Conservation (phyloP, 1,139 yeast genomes). For the Taphrina pruni region DNA sequence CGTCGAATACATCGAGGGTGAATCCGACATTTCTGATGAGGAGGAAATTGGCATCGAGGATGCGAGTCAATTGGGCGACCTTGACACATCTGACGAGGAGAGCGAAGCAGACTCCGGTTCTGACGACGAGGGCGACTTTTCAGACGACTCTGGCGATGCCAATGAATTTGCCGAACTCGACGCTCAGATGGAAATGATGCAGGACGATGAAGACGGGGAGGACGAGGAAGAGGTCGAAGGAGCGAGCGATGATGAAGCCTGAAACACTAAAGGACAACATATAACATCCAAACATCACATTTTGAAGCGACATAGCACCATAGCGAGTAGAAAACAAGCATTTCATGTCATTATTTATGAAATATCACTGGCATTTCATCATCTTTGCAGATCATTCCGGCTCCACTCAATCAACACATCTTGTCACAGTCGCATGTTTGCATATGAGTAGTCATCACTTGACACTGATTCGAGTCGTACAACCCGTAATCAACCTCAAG, state of each 20-base stretch:
- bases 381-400: background rate
- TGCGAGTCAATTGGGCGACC: slow-evolving; percentile 48
- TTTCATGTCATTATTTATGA: background rate
- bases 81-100: slow-evolving; percentile 50
- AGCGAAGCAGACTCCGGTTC: slow-evolving; percentile 55
- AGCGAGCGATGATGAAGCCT: slow-evolving; percentile 49
- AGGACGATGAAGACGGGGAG: slow-evolving; percentile 48
- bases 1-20: slow-evolving; percentile 42
- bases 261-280: background rate
- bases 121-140: slow-evolving; percentile 50
- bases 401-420: background rate
- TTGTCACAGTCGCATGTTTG: too few relatives aligned
- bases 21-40: slow-evolving; percentile 39
- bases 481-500: too few relatives aligned
- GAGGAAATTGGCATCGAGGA: slow-evolving; percentile 43
- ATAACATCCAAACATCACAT: background rate
- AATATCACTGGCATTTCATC: background rate
- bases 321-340: slow-evolving; percentile 11
- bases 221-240: slow-evolving; percentile 49
- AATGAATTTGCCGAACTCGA: slow-evolving; percentile 45
- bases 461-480: too few relatives aligned
- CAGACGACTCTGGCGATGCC: slow-evolving; percentile 49
- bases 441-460: too few relatives aligned
- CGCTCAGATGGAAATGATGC: slow-evolving; percentile 46
- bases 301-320: slow-evolving; percentile 14